Conservation (phyloP, 192 early-diverging fungal species). For the Gigaspora rosea region DNA sequence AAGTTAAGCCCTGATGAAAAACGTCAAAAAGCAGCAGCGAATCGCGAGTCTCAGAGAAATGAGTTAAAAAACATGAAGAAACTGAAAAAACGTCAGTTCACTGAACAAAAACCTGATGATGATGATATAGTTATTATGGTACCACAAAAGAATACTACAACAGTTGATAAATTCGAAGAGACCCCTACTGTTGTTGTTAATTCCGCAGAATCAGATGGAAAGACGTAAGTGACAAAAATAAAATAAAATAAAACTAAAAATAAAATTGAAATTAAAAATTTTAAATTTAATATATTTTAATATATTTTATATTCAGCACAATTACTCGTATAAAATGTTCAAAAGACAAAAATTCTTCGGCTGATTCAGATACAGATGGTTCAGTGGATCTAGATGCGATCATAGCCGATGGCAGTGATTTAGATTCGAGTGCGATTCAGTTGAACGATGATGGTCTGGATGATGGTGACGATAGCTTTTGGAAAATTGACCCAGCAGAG, state of each 20-base stretch:
- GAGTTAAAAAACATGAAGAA: slow-evolving; percentile 8
- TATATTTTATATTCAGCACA: neutral
- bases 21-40: slow-evolving; percentile 18
- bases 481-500: slow-evolving; percentile 32
- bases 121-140: neutral
- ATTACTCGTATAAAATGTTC: neutral
- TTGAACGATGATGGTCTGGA: slow-evolving; percentile 1
- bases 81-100: slow-evolving; percentile 6
- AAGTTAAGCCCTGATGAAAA: slow-evolving; percentile 27
- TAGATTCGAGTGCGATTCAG: slow-evolving; percentile 15
- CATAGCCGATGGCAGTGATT: slow-evolving; percentile 16
- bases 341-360: neutral
- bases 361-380: neutral
- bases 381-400: slow-evolving; percentile 25
- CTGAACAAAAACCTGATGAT: neutral
- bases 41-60: neutral
- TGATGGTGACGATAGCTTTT: slow-evolving; percentile 28
- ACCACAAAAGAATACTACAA: neutral
- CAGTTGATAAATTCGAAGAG: neutral
- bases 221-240: neutral
- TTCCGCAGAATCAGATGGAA: neutral
- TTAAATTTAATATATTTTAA: neutral
- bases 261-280: neutral
- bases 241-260: neutral
- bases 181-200: neutral